Evolutionary conservation across 78 protist genomes (phyloP), one percentile per base, ranked within the genome.

Genomic region (Dictyostelium capitatum): DNA sequence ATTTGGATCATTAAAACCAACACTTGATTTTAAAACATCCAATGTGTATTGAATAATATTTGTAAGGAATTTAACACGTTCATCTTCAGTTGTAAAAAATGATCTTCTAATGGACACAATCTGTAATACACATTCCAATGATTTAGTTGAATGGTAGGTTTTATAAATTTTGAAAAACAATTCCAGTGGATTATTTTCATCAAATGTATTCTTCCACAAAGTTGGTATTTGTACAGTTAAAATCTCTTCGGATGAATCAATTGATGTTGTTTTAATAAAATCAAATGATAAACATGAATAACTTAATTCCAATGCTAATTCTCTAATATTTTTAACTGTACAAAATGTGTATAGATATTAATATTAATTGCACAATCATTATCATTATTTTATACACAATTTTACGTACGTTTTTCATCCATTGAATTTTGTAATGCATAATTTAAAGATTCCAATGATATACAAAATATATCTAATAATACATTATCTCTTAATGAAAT

Each of bases 31-130:
- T 8, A 87, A 43, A 17, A 74, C 20, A 1, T 87, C 93, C 0
- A 25, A 14, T 15, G 79, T 77, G 64, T 56, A 54, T 23, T 47
- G 54, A 23, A 87, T 48, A 0, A 87, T 77, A 30, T 50, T 87
- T 0, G 93, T 65, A 8, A 74, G 19, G 50, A 87, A 87, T 78
- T 87, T 87, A 6, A 51, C 41, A 51, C 74, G 59, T 50, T 87
- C 93, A 51, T 87, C 93, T 25, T 87, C 93, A 0, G 79, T 78
- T 1, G 51, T 28, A 23, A 87, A 87, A 17, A 87, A 70, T 77
- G 93, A 87, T 65, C 70, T 85, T 50, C 93, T 64, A 51, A 87
- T 50, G 19, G 93, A 87, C 11, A 80, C 84, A 77, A 87, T 32
- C 28, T 56, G 75, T 37, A 64, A 46, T 14, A 87, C 10, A 87